These are phyloP conservation scores for Arachis stenosperma DNA, from an alignment of 306 rosid species.

Conservation along the genomic window DNA sequence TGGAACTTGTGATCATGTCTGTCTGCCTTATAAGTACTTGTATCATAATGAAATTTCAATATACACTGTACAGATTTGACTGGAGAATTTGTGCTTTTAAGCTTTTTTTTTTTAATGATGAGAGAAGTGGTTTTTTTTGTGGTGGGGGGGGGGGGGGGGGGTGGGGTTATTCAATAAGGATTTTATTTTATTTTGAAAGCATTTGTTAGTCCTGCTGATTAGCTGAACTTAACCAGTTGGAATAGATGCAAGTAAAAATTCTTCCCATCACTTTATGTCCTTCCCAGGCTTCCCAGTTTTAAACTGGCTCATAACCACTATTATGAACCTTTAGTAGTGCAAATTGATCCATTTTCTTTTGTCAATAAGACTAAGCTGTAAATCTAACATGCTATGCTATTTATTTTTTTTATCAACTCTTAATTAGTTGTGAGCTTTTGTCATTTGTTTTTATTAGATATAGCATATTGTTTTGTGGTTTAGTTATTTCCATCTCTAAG, in stretches of 20 bases:
- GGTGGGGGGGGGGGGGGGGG: too few relatives aligned
- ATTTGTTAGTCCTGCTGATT: slow-evolving; percentile 4
- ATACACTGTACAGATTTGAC: neutral
- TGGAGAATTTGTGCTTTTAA: neutral
- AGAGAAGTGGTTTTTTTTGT: too few relatives aligned
- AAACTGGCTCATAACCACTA: slow-evolving; percentile 3
- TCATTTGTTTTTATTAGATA: neutral
- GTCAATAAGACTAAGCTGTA: neutral
- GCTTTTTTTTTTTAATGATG: too few relatives aligned
- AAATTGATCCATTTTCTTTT: neutral
- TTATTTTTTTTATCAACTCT: neutral
- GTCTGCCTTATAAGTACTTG: neutral
- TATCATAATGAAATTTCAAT: neutral
- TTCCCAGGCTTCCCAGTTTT: neutral
- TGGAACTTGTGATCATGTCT: slow-evolving; percentile 26
- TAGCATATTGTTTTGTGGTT: neutral
- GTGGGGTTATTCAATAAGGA: slow-evolving; percentile 1
- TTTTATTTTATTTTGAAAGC: slow-evolving; percentile 17
- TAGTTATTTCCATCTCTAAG: neutral
- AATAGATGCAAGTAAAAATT: slow-evolving; percentile 7
- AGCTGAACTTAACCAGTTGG: slow-evolving; percentile 4
- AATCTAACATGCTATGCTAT: neutral
- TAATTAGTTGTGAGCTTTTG: neutral
- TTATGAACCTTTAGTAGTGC: slow-evolving; percentile 5
- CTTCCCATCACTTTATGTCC: neutral